A percentile compares a stretch with the other conserved stretches of the same genome.
phyloP scores from a whole-genome alignment of 2,329 filamentous ascomycete species.

The Neoarthrinium moseri region DNA sequence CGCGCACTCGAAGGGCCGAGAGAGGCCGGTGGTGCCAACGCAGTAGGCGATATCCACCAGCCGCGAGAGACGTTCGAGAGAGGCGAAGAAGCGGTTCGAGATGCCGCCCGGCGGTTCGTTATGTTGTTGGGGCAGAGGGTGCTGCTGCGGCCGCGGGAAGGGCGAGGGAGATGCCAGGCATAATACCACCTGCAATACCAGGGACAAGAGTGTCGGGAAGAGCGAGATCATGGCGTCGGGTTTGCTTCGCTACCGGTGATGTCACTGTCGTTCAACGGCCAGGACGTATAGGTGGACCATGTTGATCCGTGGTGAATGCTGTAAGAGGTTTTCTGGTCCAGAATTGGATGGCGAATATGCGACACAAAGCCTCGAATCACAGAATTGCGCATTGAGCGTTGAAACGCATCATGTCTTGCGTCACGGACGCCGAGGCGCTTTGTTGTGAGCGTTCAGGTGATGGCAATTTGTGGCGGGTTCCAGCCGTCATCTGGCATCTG shows the following conservation, averaged over 20 bases:
- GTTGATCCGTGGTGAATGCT: not conserved
- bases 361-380: not conserved
- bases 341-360: not conserved
- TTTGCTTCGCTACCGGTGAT: constrained; percentile 4
- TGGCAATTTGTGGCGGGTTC: not conserved
- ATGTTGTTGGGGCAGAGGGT: not conserved
- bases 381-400: not conserved
- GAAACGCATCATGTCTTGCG: constrained; percentile 5
- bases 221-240: constrained; percentile 6
- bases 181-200: constrained; percentile 1
- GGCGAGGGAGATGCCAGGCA: not conserved
- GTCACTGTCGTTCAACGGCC: constrained; percentile 6
- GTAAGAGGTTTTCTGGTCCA: not conserved
- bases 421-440: constrained; percentile 1
- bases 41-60: constrained; percentile 95
- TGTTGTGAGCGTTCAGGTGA: not conserved
- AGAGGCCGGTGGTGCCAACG: constrained; percentile 79
- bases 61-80: constrained; percentile 84
- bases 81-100: constrained; percentile 67
- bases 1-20: constrained; percentile 78
- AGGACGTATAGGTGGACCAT: not conserved
- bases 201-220: not conserved
- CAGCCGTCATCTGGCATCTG: too few relatives aligned
- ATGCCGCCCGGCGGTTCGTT: constrained; percentile 33
- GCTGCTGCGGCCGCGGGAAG: not conserved